Conservation (phyloP, 352 stramenopile genomes). For the Phytophthora podocarpi region DNA sequence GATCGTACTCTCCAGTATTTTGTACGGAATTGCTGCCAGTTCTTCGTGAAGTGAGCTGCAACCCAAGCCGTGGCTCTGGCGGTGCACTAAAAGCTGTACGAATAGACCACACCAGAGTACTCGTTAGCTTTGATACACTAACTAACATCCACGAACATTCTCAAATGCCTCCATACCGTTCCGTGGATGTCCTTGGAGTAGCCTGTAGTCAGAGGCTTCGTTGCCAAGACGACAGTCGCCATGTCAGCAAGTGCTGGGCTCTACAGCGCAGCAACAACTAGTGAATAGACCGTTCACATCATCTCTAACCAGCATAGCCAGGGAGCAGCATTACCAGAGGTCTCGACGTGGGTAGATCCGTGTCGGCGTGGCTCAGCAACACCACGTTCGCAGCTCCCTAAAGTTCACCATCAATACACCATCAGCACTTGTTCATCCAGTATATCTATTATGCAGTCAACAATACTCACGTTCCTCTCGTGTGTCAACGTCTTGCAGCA, state of each 20-base stretch:
- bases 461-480: slow-evolving; percentile 38
- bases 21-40: slow-evolving; percentile 52
- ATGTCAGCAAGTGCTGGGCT: slow-evolving; percentile 57
- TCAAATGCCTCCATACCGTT: slow-evolving; percentile 49
- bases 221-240: slow-evolving; percentile 53
- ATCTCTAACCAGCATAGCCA: no score
- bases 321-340: slow-evolving; percentile 15
- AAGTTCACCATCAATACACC: background rate
- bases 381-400: slow-evolving; percentile 57
- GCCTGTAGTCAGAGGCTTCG: slow-evolving; percentile 60
- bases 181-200: slow-evolving; percentile 83
- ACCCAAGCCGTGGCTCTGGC: slow-evolving; percentile 38
- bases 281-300: background rate
- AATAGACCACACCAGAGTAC: background rate
- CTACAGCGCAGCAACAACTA: slow-evolving; percentile 26
- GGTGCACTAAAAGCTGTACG: slow-evolving; percentile 48
- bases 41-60: slow-evolving; percentile 23
- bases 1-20: slow-evolving; percentile 75
- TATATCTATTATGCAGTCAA: slow-evolving; percentile 4
- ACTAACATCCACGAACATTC: background rate
- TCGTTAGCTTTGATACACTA: no score
- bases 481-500: slow-evolving; percentile 69
- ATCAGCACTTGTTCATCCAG: slow-evolving; percentile 1
- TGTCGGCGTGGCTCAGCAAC: slow-evolving; percentile 61
- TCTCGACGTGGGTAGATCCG: slow-evolving; percentile 30